Percentiles rank a stretch among this genome's conserved stretches.
Evolutionary conservation across 768 basidiomycete genomes (phyloP).

Genomic region (Lactifluus rugatus): DNA sequence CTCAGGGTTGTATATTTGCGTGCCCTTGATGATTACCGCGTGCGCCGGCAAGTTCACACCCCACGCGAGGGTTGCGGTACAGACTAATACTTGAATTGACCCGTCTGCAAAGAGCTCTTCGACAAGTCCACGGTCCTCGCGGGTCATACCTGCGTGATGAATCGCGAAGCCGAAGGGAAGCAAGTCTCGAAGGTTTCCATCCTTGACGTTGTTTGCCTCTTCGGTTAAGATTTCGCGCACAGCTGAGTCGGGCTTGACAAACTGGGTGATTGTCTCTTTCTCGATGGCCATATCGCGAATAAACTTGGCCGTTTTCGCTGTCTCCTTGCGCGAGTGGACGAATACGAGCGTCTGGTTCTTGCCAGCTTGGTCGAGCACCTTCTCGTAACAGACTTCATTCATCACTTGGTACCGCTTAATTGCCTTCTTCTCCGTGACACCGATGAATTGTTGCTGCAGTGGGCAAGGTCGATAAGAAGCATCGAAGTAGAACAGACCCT

Average conservation of each 20-base stretch:
- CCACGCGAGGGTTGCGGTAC: slow-evolving; percentile 98
- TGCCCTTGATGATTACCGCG: slow-evolving; percentile 99
- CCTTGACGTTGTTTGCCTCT: slow-evolving; percentile 76
- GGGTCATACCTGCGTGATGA: slow-evolving; percentile 94
- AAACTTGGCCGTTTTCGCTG: slow-evolving; percentile 92
- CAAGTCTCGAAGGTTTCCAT: slow-evolving; percentile 75
- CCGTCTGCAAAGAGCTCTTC: slow-evolving; percentile 94
- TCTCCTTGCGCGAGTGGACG: slow-evolving; percentile 97
- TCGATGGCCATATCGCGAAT: slow-evolving; percentile 92
- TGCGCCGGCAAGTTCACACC: slow-evolving; percentile 98
- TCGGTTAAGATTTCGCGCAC: slow-evolving; percentile 82
- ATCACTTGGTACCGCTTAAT: slow-evolving; percentile 97
- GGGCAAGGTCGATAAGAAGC: slow-evolving; percentile 89
- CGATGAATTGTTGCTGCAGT: slow-evolving; percentile 93
- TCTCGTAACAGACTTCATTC: slow-evolving; percentile 99
- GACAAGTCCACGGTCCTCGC: slow-evolving; percentile 82
- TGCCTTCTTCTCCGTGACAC: slow-evolving; percentile 98
- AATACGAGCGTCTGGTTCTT: slow-evolving; percentile 94
- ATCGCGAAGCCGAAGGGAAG: slow-evolving; percentile 96
- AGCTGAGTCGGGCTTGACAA: slow-evolving; percentile 89
- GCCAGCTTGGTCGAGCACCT: slow-evolving; percentile 84
- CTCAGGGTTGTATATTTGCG: slow-evolving; percentile 98
- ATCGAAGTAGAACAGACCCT: slow-evolving; percentile 96
- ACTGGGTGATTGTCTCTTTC: slow-evolving; percentile 92
- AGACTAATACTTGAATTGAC: slow-evolving; percentile 87